Evolutionary conservation across 805 yeast genomes (phyloP).

Genomic region (Wickerhamiella azymoides): DNA sequence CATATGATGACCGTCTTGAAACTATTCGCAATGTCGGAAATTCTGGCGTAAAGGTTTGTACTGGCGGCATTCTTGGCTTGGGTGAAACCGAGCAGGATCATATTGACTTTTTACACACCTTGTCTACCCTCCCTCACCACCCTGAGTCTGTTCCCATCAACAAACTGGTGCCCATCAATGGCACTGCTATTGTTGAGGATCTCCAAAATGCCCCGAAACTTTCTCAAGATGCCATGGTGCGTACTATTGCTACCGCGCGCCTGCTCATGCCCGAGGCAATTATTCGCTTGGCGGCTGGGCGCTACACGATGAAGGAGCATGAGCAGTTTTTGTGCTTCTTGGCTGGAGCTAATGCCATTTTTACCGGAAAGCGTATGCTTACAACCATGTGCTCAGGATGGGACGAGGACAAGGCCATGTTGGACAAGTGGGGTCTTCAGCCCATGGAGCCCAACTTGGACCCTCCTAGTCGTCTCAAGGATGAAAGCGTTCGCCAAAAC

Average conservation of each 20-base stretch:
- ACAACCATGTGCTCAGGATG: conserved; percentile 76
- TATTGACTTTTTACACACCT: conserved; percentile 49
- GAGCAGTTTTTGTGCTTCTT: conserved; percentile 64
- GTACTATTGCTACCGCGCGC: conserved; percentile 66
- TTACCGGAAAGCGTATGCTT: conserved; percentile 69
- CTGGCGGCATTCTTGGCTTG: conserved; percentile 69
- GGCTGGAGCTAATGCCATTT: conserved; percentile 69
- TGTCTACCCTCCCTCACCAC: conserved; percentile 54
- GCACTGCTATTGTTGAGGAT: conserved; percentile 60
- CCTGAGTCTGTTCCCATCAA: conserved; percentile 78
- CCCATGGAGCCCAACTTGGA: conserved; percentile 16
- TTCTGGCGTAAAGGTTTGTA: conserved; percentile 55
- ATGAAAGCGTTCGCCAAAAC: no score
- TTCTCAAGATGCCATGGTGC: conserved; percentile 45
- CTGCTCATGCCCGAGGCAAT: conserved; percentile 59
- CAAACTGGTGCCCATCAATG: conserved; percentile 61
- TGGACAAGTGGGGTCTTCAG: conserved; percentile 50
- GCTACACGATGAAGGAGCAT: conserved; percentile 65
- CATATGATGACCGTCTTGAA: conserved; percentile 54
- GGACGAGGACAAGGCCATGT: conserved; percentile 65
- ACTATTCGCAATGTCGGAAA: conserved; percentile 52
- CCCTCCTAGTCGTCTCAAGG: no score
- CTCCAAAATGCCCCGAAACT: conserved; percentile 22
- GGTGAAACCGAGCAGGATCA: conserved; percentile 67
- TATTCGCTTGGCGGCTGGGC: conserved; percentile 65